Evolutionary conservation across 1,284 basidiomycete genomes (phyloP), one percentile per base, ranked within the genome.

Genomic region (Leccinum fallax): DNA sequence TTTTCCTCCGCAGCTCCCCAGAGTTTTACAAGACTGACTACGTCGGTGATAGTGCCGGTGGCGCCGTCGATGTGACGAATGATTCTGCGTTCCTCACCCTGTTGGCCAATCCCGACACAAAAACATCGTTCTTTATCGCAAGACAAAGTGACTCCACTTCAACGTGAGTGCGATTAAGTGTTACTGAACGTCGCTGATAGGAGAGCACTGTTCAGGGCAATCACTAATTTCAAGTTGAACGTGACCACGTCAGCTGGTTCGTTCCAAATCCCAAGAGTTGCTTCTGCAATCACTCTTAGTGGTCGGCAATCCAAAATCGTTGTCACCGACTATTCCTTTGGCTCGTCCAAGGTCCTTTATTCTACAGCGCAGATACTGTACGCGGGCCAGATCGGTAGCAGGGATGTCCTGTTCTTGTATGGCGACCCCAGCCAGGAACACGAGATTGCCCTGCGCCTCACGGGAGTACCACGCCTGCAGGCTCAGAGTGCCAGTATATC

Each of bases 1-100:
- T 93, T 2, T 93, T 93, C 78, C 71, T 93, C 32, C 86, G 90
- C 46, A 89, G 85, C 66, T 87, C 89, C 5, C 87, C 85, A 0
- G 85, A 87, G 40, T 90, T 93, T 71, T 85, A 85, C 74, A 90
- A 91, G 75, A 93, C 92, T 0, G 83, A 92, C 64, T 85, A 86
- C 82, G 77, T 92, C 24, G 86, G 85, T 1, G 83, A 92, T 65
- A 81, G 84, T 43, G 82, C 78, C 34, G 83, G 78, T 4, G 83
- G 83, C 15, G 78, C 82, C 5, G 77, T 82, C 5, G 76, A 74
- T 0, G 77, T 85, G 19, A 81, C 81, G 11, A 83, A 84, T 48
- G 66, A 81, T 2, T 78, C 76, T 2, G 83, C 81, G 1, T 89
- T 88, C 66, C 82, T 83, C 24, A 90, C 89, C 0, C 71, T 85